A percentile compares a stretch with the other conserved stretches of the same genome.
Conservation (phyloP, 2,329 filamentous ascomycete genomes). For the Lachnellula cervina region DNA sequence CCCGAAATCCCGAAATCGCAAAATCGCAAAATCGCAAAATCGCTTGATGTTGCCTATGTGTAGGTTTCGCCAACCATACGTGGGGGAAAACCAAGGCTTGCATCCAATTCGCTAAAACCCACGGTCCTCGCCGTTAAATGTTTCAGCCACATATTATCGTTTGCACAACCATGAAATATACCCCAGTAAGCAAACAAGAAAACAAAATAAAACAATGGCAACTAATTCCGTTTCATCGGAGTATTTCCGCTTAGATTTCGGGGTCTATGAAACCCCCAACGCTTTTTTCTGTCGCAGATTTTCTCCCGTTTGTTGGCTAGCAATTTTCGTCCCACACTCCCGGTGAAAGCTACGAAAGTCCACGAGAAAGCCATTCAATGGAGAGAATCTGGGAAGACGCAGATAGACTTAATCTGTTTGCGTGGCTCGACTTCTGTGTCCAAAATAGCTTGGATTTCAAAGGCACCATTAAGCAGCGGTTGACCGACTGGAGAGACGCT, state of each 20-base stretch:
- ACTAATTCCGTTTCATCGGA: not conserved
- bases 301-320: not conserved
- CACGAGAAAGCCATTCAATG: not conserved
- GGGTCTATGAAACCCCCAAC: not conserved
- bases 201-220: not conserved
- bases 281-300: not conserved
- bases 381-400: not conserved
- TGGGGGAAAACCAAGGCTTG: too few relatives aligned
- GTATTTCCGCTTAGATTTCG: not conserved
- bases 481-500: not conserved
- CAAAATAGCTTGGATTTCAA: not conserved
- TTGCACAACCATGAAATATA: not conserved
- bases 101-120: too few relatives aligned
- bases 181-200: not conserved
- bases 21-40: too few relatives aligned
- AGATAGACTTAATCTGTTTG: not conserved
- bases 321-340: too few relatives aligned
- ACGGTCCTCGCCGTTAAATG: too few relatives aligned
- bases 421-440: constrained; percentile 9
- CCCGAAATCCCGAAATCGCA: too few relatives aligned
- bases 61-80: too few relatives aligned
- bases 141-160: not conserved
- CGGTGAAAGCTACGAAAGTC: not conserved
- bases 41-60: too few relatives aligned
- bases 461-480: not conserved